Evolutionary conservation across 2,329 filamentous ascomycete species (phyloP), one percentile per base, ranked within the genome.

Genomic region (Cylindrodendrum hubeiense): DNA sequence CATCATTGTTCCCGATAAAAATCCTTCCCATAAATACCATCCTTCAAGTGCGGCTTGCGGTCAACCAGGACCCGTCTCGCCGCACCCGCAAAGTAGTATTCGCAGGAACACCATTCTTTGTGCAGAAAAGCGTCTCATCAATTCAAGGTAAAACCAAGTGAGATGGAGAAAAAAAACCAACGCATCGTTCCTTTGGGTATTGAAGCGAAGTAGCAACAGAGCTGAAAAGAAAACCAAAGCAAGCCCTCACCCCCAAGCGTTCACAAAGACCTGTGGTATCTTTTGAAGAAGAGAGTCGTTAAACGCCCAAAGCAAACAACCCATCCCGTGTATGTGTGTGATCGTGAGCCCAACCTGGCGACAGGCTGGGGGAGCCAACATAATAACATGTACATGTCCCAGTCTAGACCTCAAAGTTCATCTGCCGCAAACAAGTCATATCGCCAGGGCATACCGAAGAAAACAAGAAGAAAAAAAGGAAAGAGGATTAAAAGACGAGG

Each of bases 401-500:
- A 70, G 63, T 74, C 72, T 74, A 75, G 62, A 70, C 57, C 67
- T 65, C 56, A 64, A 56, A 62, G 56, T 33, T 67, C 56, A 54
- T 64, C 50, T 59, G 67, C 63, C 60, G 54, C 55, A 65, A 66
- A 63, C 12, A 61, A 49, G 30, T 63, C 56, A 54, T 53, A 49
- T 44, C 30, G 22, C 39, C 15, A 37, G 19, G 50, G 28, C 33
- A 37, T n/a, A n/a, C n/a, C n/a, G n/a, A 44, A 33, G 46, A 28
- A n/a, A 46, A 52, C n/a, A 34, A 51, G 17, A 59, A 54, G 15
- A 41, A 22, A 46, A 26, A 17, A 53, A 63, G 43, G 43, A 21
- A 52, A 47, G 54, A 49, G 22, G 43, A 65, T 81, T 76, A 86
- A 71, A 85, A 87, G 39, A 74, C 77, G 63, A 87, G 78, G 68